A percentile compares a stretch with the other conserved stretches of the same genome.
Conservation (phyloP, 2,329 filamentous ascomycete genomes). For the Beauveria bassiana region DNA sequence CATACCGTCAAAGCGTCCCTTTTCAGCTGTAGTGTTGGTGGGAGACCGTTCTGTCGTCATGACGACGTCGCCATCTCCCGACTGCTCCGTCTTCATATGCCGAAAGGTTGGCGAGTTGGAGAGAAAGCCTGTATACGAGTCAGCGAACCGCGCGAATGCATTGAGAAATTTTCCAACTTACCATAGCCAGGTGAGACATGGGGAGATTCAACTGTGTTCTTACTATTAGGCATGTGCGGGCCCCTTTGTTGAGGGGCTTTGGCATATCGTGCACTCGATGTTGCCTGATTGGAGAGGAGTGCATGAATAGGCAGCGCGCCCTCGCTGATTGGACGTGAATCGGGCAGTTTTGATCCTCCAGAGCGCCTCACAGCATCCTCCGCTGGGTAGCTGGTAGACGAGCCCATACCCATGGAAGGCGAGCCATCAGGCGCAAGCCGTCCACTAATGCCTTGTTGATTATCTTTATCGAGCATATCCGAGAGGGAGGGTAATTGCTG, state of each 20-base stretch:
- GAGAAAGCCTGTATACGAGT: slow-evolving; percentile 24
- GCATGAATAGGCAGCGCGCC: slow-evolving; percentile 47
- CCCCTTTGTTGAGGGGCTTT: slow-evolving; percentile 2
- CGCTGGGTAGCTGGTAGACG: background rate
- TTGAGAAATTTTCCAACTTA: slow-evolving; percentile 19
- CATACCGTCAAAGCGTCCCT: slow-evolving; percentile 44
- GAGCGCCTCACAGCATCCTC: background rate
- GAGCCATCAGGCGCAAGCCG: background rate
- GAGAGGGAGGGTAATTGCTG: slow-evolving; percentile 39
- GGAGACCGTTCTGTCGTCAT: slow-evolving; percentile 21
- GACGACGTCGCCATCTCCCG: slow-evolving; percentile 23
- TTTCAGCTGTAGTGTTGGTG: slow-evolving; percentile 22
- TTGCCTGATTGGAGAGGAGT: slow-evolving; percentile 35
- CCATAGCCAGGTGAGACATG: slow-evolving; percentile 24
- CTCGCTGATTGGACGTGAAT: slow-evolving; percentile 39
- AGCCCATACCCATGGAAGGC: background rate
- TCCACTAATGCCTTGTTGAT: slow-evolving; percentile 7
- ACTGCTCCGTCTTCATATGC: slow-evolving; percentile 23
- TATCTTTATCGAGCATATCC: slow-evolving; percentile 36
- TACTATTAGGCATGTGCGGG: slow-evolving; percentile 17
- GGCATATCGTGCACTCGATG: slow-evolving; percentile 9
- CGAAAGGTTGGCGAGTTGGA: slow-evolving; percentile 25
- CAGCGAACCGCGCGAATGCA: slow-evolving; percentile 19
- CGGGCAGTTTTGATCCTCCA: slow-evolving; percentile 5
- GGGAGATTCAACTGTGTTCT: background rate